These are phyloP conservation scores for Cladosporium sp. DNA, from an alignment of 2,329 filamentous ascomycete genomes.

Conservation along the genomic window DNA sequence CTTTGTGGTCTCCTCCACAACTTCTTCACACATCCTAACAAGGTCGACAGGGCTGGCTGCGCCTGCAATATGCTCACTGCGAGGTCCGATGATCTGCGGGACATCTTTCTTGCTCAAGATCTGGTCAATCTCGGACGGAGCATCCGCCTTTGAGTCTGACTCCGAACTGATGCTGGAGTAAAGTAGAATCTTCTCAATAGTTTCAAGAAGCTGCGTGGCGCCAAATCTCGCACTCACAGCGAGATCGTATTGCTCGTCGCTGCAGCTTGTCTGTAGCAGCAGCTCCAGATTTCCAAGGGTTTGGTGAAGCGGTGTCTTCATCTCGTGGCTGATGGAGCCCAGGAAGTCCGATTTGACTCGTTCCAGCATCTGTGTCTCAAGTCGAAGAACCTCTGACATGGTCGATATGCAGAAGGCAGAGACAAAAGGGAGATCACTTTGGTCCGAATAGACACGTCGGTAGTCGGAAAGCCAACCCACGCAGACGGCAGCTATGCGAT, in stretches of 20 bases:
- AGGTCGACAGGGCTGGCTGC: neutral
- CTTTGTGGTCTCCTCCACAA: neutral
- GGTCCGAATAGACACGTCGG: neutral
- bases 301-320: constrained; percentile 30
- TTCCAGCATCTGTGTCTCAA: constrained; percentile 50
- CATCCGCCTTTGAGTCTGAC: neutral
- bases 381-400: constrained; percentile 56
- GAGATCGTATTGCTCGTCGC: constrained; percentile 24
- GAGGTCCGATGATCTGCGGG: neutral
- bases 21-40: neutral
- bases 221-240: constrained; percentile 35
- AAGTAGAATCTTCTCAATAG: constrained; percentile 44
- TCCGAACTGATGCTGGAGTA: constrained; percentile 39
- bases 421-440: neutral
- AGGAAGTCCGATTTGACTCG: constrained; percentile 44
- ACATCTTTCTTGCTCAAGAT: too few species aligned
- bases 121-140: neutral
- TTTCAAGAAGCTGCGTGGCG: constrained; percentile 42
- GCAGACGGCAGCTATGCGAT: neutral
- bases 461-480: neutral
- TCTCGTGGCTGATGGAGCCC: constrained; percentile 43
- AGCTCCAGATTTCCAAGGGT: constrained; percentile 41
- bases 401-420: constrained; percentile 54
- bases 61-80: constrained; percentile 33
- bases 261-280: constrained; percentile 46